These are phyloP conservation scores for Rhododendron vialii DNA, from an alignment of 148 eudicot genomes.

Conservation along the genomic window DNA sequence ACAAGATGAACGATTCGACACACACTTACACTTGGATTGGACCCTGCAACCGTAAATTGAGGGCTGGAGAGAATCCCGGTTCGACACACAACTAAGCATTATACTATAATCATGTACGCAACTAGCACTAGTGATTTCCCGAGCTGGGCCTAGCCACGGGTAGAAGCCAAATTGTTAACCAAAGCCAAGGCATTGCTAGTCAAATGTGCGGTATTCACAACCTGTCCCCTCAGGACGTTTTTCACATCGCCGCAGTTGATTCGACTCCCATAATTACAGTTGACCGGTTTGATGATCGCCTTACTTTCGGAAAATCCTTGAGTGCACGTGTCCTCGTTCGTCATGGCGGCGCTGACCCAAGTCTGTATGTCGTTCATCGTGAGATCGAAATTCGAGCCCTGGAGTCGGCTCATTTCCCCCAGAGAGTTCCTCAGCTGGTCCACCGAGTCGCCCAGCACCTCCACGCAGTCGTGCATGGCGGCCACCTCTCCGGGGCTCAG, in stretches of 20 bases:
- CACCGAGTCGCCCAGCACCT: constrained; percentile 11
- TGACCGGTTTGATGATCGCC: no score
- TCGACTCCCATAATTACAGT: no score
- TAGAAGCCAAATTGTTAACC: constrained; percentile 24
- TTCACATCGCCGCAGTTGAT: constrained; percentile 15
- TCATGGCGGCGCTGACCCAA: constrained; percentile 44
- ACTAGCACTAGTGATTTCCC: neutral
- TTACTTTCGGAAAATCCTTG: constrained; percentile 22
- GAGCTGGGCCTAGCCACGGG: constrained; percentile 10
- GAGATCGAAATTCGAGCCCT: constrained; percentile 1
- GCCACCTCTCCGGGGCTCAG: constrained; percentile 1
- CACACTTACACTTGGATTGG: neutral
- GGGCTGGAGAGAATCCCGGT: neutral
- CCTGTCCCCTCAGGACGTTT: constrained; percentile 12
- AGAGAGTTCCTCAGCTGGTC: constrained; percentile 22
- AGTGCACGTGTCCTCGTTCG: constrained; percentile 33
- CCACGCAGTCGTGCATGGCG: constrained; percentile 21
- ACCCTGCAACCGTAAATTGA: neutral
- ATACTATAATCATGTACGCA: neutral
- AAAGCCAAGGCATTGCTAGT: constrained; percentile 42
- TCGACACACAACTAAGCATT: neutral
- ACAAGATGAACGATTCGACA: neutral
- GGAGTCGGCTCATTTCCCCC: constrained; percentile 20
- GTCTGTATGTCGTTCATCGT: constrained; percentile 30
- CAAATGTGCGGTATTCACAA: constrained; percentile 25